A percentile compares a stretch with the other conserved stretches of the same genome.
phyloP scores from a whole-genome alignment of 345 rosid genomes.

The Bruguiera gymnorhiza region DNA sequence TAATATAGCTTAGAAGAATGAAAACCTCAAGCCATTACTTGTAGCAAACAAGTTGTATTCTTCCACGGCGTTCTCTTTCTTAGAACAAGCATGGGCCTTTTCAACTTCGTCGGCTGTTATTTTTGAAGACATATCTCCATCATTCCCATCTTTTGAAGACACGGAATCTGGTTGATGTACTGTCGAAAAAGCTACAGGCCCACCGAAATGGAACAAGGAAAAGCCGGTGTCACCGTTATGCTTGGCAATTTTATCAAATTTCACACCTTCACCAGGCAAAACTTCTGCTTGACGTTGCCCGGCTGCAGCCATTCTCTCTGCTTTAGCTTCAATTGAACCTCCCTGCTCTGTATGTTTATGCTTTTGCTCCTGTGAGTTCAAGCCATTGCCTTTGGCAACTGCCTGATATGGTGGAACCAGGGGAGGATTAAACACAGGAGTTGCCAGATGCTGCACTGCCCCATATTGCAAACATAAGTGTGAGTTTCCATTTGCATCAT shows the following conservation, averaged over 20 bases:
- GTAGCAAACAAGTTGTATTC: constrained; percentile 90
- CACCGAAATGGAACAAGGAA: constrained; percentile 89
- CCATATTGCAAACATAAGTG: constrained; percentile 66
- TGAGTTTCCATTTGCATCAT: constrained; percentile 60
- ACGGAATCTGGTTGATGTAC: constrained; percentile 39
- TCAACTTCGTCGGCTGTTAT: constrained; percentile 45
- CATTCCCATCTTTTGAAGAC: constrained; percentile 39
- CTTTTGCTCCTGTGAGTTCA: constrained; percentile 38
- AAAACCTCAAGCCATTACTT: constrained; percentile 61
- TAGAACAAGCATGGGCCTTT: constrained; percentile 42
- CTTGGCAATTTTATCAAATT: constrained; percentile 28
- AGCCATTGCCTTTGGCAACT: constrained; percentile 40
- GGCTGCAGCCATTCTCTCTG: constrained; percentile 36
- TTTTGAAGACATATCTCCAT: constrained; percentile 45
- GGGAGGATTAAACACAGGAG: constrained; percentile 44
- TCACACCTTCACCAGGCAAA: constrained; percentile 29
- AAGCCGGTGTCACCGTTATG: constrained; percentile 41
- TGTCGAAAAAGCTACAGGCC: constrained; percentile 64
- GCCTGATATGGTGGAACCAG: constrained; percentile 56
- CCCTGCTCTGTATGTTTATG: constrained; percentile 26
- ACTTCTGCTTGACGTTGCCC: constrained; percentile 25
- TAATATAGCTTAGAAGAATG: constrained; percentile 42
- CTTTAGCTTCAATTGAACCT: constrained; percentile 21
- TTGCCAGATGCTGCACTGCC: constrained; percentile 44
- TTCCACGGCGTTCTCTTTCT: constrained; percentile 51